Conservation (phyloP, 176 grass and related monocot genomes). For the Musa itinerans region DNA sequence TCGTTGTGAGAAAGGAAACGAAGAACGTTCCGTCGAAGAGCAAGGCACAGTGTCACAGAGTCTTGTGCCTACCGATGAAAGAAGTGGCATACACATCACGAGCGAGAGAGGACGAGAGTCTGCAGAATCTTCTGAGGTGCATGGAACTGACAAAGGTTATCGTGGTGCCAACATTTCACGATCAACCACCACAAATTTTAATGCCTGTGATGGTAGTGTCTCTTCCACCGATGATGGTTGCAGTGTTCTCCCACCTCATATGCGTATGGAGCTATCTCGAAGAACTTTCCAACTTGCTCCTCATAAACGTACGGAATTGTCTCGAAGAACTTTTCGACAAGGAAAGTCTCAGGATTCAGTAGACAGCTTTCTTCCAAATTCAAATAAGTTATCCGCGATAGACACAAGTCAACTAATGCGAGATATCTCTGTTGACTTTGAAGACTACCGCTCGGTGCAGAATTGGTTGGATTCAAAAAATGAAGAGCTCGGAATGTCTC, state of each 20-base stretch:
- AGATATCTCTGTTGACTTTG: too few species aligned
- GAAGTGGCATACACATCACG: background rate
- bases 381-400: background rate
- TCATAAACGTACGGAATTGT: background rate
- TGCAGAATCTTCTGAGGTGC: background rate
- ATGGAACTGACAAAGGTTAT: background rate
- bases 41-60: background rate
- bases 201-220: background rate
- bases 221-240: background rate
- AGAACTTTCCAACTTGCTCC: background rate
- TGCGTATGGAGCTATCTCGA: background rate
- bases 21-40: background rate
- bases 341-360: background rate
- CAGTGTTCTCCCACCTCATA: background rate
- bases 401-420: slow-evolving; percentile 5
- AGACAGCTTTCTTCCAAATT: background rate
- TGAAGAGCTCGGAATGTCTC: too few species aligned
- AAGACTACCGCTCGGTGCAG: too few species aligned
- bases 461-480: too few species aligned
- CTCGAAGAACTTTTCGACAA: background rate
- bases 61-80: background rate
- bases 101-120: background rate
- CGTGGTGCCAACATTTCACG: background rate
- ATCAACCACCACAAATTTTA: background rate
- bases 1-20: background rate